A percentile compares a stretch with the other conserved stretches of the same genome.
Evolutionary conservation across 176 grass and related monocot species (phyloP).

Genomic region (Cenchrus purpureus): DNA sequence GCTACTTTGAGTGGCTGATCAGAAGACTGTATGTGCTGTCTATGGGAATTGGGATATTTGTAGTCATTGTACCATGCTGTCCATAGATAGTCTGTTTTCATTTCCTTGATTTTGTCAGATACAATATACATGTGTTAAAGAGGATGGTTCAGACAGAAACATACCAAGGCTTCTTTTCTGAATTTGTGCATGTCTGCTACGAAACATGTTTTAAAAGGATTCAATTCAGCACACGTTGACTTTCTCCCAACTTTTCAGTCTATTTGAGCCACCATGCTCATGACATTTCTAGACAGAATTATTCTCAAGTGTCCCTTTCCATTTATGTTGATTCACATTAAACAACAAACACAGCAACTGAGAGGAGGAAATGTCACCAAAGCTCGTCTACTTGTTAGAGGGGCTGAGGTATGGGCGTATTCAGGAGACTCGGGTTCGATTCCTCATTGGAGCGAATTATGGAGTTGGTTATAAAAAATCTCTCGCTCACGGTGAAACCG

Average conservation of each 20-base stretch:
- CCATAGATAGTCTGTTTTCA: slow-evolving; percentile 45
- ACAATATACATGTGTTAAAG: slow-evolving; percentile 45
- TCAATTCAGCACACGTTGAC: not conserved
- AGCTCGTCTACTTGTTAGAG: not conserved
- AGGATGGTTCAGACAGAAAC: slow-evolving; percentile 27
- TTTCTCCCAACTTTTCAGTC: not conserved
- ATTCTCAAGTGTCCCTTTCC: not conserved
- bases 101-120: slow-evolving; percentile 47
- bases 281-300: not conserved
- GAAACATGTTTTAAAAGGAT: not conserved
- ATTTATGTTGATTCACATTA: not conserved
- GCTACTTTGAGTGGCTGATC: slow-evolving; percentile 37
- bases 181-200: slow-evolving; percentile 7
- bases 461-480: no score
- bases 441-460: no score
- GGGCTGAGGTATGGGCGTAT: no score
- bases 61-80: slow-evolving; percentile 33
- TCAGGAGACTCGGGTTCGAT: no score
- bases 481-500: no score
- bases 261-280: not conserved
- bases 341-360: not conserved
- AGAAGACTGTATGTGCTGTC: not conserved
- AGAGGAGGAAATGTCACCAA: not conserved
- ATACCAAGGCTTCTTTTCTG: slow-evolving; percentile 1
- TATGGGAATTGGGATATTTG: slow-evolving; percentile 28